phyloP scores from a whole-genome alignment of 768 basidiomycete genomes.

The Rhodotorula babjevae region DNA sequence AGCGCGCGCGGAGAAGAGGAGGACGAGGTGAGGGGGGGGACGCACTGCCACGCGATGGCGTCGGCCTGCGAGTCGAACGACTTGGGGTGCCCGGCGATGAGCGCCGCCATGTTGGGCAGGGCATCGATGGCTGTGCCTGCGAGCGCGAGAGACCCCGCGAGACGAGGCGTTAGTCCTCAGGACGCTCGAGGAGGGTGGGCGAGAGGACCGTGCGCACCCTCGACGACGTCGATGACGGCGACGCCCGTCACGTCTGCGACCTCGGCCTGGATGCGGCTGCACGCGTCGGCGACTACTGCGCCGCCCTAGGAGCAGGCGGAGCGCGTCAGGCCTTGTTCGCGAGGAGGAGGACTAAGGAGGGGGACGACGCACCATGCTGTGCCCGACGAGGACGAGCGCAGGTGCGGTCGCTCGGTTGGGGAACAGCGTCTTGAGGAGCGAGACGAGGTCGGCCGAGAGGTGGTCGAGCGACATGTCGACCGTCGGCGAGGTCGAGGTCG shows the following conservation, averaged over 20 bases:
- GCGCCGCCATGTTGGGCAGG: conserved; percentile 81
- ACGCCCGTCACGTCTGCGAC: conserved; percentile 69
- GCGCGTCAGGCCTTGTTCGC: too few species aligned
- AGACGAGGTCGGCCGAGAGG: conserved; percentile 69
- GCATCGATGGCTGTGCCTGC: conserved; percentile 88
- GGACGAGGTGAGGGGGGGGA: conserved; percentile 28
- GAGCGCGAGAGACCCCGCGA: too few species aligned
- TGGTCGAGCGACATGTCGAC: conserved; percentile 68
- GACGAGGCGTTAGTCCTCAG: background rate
- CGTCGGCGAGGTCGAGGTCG: conserved; percentile 43
- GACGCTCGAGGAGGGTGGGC: background rate
- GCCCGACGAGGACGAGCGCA: conserved; percentile 78
- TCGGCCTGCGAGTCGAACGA: conserved; percentile 78
- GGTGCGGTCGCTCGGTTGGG: conserved; percentile 63
- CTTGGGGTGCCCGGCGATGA: conserved; percentile 77
- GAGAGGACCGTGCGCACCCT: too few species aligned
- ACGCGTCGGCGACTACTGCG: conserved; percentile 71
- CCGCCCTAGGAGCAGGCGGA: conserved; percentile 57
- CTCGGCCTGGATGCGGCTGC: conserved; percentile 61
- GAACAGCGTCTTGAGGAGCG: conserved; percentile 64
- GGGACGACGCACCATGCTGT: conserved; percentile 65
- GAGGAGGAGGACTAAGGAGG: background rate
- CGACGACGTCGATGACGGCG: conserved; percentile 79
- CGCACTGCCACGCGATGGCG: conserved; percentile 94
- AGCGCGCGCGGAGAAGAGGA: background rate